phyloP scores from a whole-genome alignment of 345 rosid genomes.

The Orychophragmus violaceus region DNA sequence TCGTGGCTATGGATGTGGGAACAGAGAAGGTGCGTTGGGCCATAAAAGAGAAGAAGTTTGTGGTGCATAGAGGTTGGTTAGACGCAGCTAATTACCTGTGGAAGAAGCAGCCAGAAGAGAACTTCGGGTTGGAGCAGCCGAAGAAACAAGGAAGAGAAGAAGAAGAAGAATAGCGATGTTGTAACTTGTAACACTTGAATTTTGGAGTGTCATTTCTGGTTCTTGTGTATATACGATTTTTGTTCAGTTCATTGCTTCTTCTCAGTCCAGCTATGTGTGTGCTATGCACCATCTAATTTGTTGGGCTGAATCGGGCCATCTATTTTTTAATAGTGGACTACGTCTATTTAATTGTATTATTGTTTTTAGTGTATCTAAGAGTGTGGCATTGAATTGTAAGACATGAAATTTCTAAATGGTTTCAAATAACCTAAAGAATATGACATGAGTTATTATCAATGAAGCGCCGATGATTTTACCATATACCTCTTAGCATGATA shows the following conservation, averaged over 20 bases:
- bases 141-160: conserved; percentile 20
- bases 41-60: conserved; percentile 10
- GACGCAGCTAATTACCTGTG: conserved; percentile 31
- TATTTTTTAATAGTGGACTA: neutral
- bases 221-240: too few species aligned
- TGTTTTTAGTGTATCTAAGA: too few species aligned
- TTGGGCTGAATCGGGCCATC: neutral
- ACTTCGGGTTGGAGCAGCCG: conserved; percentile 22
- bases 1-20: conserved; percentile 28
- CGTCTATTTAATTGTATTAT: too few species aligned
- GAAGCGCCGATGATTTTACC: too few species aligned
- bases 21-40: conserved; percentile 31
- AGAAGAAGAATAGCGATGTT: neutral
- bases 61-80: conserved; percentile 33
- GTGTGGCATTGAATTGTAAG: too few species aligned
- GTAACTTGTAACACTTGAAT: neutral
- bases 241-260: too few species aligned
- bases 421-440: too few species aligned
- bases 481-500: too few species aligned
- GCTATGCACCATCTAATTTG: neutral
- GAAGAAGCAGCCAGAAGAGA: conserved; percentile 34
- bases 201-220: too few species aligned
- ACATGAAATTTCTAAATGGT: too few species aligned
- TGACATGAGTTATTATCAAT: too few species aligned
- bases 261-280: too few species aligned